Evolutionary conservation across 371 early-diverging fungal genomes (phyloP).

Genomic region (Dichotomocladium elegans): DNA sequence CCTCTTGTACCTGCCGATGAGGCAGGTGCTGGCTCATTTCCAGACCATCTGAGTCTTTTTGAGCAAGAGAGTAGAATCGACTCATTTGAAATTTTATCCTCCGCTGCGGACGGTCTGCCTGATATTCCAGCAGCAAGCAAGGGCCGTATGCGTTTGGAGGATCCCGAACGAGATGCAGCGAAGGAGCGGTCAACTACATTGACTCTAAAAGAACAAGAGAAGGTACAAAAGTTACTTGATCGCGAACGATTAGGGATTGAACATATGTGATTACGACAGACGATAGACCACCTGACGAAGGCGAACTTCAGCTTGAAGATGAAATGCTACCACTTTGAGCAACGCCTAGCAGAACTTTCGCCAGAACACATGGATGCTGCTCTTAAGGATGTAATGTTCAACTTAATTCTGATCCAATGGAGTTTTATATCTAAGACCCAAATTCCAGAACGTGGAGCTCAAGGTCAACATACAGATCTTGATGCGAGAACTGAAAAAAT

Average conservation of each 20-base stretch:
- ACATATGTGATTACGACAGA: slow-evolving; percentile 40
- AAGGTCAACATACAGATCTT: slow-evolving; percentile 50
- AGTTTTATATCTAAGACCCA: neutral
- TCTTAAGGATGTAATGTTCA: slow-evolving; percentile 56
- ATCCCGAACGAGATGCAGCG: slow-evolving; percentile 1
- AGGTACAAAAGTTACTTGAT: slow-evolving; percentile 28
- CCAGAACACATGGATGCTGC: slow-evolving; percentile 56
- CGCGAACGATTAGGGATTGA: neutral
- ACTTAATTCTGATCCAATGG: too few relatives aligned
- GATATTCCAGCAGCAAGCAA: neutral
- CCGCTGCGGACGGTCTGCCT: neutral
- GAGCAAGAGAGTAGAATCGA: slow-evolving; percentile 11
- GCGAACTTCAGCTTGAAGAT: slow-evolving; percentile 71
- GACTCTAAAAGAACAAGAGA: slow-evolving; percentile 64
- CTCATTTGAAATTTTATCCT: slow-evolving; percentile 5
- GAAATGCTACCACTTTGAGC: slow-evolving; percentile 63
- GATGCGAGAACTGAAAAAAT: slow-evolving; percentile 43
- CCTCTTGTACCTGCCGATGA: too few relatives aligned
- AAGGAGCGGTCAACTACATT: slow-evolving; percentile 25
- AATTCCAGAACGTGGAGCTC: slow-evolving; percentile 57
- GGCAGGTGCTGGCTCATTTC: too few relatives aligned
- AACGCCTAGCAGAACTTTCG: slow-evolving; percentile 51
- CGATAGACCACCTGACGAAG: slow-evolving; percentile 64
- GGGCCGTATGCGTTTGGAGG: too few relatives aligned
- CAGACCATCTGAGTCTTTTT: slow-evolving; percentile 1